These are phyloP conservation scores for Exsudoporus floridanus DNA, from an alignment of 1,284 basidiomycete genomes.

Conservation along the genomic window DNA sequence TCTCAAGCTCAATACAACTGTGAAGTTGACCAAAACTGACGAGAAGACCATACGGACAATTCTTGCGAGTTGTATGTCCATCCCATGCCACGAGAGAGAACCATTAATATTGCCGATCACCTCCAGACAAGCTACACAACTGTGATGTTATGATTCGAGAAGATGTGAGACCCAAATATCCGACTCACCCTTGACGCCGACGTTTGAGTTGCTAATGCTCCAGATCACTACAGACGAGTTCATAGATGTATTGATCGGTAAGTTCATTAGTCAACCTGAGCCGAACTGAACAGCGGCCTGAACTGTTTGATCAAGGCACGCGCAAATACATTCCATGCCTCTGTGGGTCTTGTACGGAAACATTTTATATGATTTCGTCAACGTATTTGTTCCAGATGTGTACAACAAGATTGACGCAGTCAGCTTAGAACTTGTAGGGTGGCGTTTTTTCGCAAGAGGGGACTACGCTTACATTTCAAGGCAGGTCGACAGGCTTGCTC, in stretches of 20 bases:
- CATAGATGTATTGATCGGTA: slow-evolving; percentile 93
- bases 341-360: slow-evolving; percentile 47
- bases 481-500: slow-evolving; percentile 80
- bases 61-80: slow-evolving; percentile 71
- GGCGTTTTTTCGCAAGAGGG: neutral
- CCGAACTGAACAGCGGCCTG: neutral
- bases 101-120: slow-evolving; percentile 7
- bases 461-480: neutral
- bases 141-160: slow-evolving; percentile 97
- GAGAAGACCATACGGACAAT: slow-evolving; percentile 94
- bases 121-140: slow-evolving; percentile 80
- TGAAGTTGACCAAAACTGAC: slow-evolving; percentile 93
- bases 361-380: neutral
- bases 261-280: slow-evolving; percentile 5
- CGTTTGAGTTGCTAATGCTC: neutral
- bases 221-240: slow-evolving; percentile 96
- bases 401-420: slow-evolving; percentile 96
- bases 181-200: neutral
- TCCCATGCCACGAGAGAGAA: neutral
- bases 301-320: slow-evolving; percentile 55
- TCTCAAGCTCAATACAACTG: slow-evolving; percentile 78
- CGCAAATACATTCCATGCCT: slow-evolving; percentile 94
- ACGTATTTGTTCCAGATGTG: slow-evolving; percentile 53
- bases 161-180: slow-evolving; percentile 62
- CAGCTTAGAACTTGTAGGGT: slow-evolving; percentile 73